Conservation (phyloP, 306 rosid genomes). For the Cucurbita pepo region DNA sequence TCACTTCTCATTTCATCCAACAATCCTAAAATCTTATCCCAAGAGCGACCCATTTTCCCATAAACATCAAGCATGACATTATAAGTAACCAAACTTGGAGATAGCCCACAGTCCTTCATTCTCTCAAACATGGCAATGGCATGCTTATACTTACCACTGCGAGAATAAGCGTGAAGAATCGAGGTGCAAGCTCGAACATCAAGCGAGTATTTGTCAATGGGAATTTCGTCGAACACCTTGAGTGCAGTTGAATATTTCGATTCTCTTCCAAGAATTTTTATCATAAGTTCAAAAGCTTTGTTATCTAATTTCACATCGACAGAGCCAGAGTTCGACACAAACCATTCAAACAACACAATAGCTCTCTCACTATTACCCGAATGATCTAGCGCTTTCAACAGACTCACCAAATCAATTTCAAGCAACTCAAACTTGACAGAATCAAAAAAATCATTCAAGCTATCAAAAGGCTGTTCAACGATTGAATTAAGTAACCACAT, state of each 20-base stretch:
- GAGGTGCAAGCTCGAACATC: constrained; percentile 70
- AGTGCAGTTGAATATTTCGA: constrained; percentile 74
- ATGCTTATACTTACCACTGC: constrained; percentile 52
- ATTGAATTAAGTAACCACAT: constrained; percentile 51
- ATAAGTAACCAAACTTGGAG: constrained; percentile 82
- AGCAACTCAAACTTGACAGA: constrained; percentile 43
- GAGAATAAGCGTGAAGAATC: constrained; percentile 63
- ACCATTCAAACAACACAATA: constrained; percentile 67
- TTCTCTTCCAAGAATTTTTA: constrained; percentile 70
- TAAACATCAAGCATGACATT: constrained; percentile 91
- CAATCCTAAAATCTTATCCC: constrained; percentile 52
- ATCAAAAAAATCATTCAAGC: constrained; percentile 38
- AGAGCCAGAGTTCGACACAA: constrained; percentile 26
- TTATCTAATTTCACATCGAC: constrained; percentile 38
- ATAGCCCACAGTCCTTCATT: constrained; percentile 55
- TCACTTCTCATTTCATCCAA: constrained; percentile 64
- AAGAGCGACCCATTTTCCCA: constrained; percentile 94
- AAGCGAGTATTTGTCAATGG: constrained; percentile 57
- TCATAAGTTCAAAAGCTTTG: constrained; percentile 57
- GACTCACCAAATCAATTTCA: constrained; percentile 48
- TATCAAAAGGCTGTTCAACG: constrained; percentile 34
- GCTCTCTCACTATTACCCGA: constrained; percentile 76
- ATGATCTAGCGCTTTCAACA: constrained; percentile 61
- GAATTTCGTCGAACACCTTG: constrained; percentile 62
- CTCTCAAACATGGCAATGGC: constrained; percentile 57